Conservation (phyloP, 257 asterid species). For the Lavandula angustifolia region DNA sequence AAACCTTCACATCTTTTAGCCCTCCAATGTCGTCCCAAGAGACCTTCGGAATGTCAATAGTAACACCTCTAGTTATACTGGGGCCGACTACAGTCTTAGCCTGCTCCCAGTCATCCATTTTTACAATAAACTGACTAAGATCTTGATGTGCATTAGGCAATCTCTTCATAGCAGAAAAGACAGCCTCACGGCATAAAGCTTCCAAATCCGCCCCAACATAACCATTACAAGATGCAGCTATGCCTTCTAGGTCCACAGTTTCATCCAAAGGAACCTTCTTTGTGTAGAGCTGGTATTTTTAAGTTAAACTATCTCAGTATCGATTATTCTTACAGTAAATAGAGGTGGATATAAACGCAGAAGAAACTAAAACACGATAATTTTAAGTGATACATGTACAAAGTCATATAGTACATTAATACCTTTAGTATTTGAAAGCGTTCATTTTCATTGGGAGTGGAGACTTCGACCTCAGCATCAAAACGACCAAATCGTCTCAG, state of each 20-base stretch:
- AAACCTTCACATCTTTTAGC: constrained; percentile 77
- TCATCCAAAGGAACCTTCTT: constrained; percentile 71
- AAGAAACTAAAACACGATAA: constrained; percentile 17
- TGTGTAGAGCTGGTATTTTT: constrained; percentile 64
- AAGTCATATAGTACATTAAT: background rate
- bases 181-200: constrained; percentile 94
- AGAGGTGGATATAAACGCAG: background rate
- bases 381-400: background rate
- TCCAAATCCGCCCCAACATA: constrained; percentile 96
- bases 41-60: constrained; percentile 83
- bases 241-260: constrained; percentile 52
- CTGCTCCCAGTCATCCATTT: constrained; percentile 68
- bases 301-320: constrained; percentile 1
- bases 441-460: constrained; percentile 81
- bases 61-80: constrained; percentile 91
- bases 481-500: constrained; percentile 93
- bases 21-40: constrained; percentile 98
- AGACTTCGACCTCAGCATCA: constrained; percentile 92
- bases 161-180: constrained; percentile 56
- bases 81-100: constrained; percentile 89
- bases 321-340: constrained; percentile 14
- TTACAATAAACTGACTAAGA: constrained; percentile 35
- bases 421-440: constrained; percentile 86
- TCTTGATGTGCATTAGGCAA: constrained; percentile 40
- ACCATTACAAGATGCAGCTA: constrained; percentile 93